Base-by-base conservation (phyloP, 225 moss, liverwort and hornwort species). In the Antitrichia curtipendula region DNA sequence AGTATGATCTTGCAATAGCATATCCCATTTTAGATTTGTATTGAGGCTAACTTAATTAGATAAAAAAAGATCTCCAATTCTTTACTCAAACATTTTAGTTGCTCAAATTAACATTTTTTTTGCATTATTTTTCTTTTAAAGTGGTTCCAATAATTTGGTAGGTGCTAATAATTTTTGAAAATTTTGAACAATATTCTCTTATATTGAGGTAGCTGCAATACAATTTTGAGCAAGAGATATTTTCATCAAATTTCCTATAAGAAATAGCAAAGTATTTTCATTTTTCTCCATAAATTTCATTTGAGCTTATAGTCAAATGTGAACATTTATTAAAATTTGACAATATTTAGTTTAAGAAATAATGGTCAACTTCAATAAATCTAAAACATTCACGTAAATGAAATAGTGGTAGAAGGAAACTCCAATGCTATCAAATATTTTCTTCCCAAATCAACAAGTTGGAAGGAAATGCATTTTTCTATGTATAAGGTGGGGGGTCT, bases 1-100 rank as follows among this genome's bases (percentile, higher is more conserved):
- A 41, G 2, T 14, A 1, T 0, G 1, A 4, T 32, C 21, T 0
- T 4, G 1, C n/a, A n/a, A n/a, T n/a, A n/a, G n/a, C n/a, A n/a
- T n/a, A n/a, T n/a, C n/a, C n/a, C n/a, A n/a, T n/a, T n/a, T 45
- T 25, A 13, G 12, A 50, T 38, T 53, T 24, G 32, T 4, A 17
- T 31, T 14, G 3, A 58, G 1, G 4, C 0, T 17, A 17, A 28
- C 0, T 72, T 72, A 45, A 27, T 29, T 28, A 72, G 16, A 16
- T 28, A n/a, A 28, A 43, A 71, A 19, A 79, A 82, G 9, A 52
- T 65, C 28, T 53, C 4, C 2, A 29, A 20, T 53, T 4, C 2
- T 52, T 66, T 52, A 32, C 2, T 16, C 5, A 56, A 28, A 23
- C 14, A 56, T 56, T 32, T 71, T 16, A 43, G 17, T 53, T 29